A percentile compares a stretch with the other conserved stretches of the same genome.
Evolutionary conservation across 129 eudicot species (phyloP).

Genomic region (Silybum marianum): DNA sequence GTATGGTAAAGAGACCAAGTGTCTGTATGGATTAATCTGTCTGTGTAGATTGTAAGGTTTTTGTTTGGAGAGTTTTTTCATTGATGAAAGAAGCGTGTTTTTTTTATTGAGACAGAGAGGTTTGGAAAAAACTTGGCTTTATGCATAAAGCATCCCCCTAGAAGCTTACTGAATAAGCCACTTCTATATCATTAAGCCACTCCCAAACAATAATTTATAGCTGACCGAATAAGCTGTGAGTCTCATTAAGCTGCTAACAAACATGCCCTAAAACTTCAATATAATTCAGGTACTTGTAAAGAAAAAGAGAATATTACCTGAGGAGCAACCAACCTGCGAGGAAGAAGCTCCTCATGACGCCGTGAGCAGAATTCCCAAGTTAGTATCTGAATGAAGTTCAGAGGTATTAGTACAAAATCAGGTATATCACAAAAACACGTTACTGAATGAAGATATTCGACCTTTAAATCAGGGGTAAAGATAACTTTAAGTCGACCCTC

Average conservation of each 20-base stretch:
- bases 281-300: not conserved
- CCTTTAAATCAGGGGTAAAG: constrained; percentile 80
- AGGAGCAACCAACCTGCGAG: constrained; percentile 72
- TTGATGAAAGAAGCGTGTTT: too few species aligned
- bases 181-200: too few species aligned
- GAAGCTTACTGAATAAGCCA: too few species aligned
- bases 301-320: constrained; percentile 50
- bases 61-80: too few species aligned
- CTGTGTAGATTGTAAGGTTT: too few species aligned
- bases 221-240: too few species aligned
- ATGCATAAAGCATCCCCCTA: too few species aligned
- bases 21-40: too few species aligned
- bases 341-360: constrained; percentile 88
- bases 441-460: constrained; percentile 2
- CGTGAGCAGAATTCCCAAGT: constrained; percentile 90
- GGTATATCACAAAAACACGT: constrained; percentile 3
- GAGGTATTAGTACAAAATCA: not conserved
- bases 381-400: constrained; percentile 41
- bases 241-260: too few species aligned
- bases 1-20: not conserved
- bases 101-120: too few species aligned
- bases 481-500: constrained; percentile 82
- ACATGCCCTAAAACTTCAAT: not conserved
- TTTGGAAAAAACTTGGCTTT: too few species aligned
- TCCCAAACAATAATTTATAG: too few species aligned